Evolutionary conservation across 2,329 filamentous ascomycete genomes (phyloP).

Genomic region (Coniochaeta sp.): DNA sequence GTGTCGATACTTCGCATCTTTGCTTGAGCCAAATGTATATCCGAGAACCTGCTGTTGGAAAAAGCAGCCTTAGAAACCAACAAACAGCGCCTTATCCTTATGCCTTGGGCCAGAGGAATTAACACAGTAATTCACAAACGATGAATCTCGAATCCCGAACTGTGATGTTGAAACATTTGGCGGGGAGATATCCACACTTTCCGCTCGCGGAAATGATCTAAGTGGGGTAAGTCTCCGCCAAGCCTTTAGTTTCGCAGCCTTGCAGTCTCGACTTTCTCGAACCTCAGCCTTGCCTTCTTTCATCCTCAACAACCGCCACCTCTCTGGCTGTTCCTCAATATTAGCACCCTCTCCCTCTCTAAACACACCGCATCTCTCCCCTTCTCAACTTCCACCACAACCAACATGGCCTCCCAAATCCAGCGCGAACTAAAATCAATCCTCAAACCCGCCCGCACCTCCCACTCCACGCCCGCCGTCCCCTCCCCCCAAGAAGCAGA

Average conservation of each 20-base stretch:
- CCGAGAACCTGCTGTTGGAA: too few relatives aligned
- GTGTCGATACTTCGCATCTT: too few relatives aligned
- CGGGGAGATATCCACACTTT: neutral
- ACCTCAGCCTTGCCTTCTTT: neutral
- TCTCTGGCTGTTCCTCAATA: neutral
- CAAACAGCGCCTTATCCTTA: too few relatives aligned
- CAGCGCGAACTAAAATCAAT: conserved; percentile 42
- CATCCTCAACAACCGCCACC: conserved; percentile 1
- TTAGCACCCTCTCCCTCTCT: too few relatives aligned
- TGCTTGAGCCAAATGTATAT: too few relatives aligned
- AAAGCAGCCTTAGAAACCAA: too few relatives aligned
- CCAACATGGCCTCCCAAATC: neutral
- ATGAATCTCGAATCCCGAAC: too few relatives aligned
- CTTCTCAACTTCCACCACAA: too few relatives aligned
- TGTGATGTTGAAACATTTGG: neutral
- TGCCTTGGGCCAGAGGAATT: too few relatives aligned
- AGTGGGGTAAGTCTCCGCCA: neutral
- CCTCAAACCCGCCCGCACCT: conserved; percentile 43
- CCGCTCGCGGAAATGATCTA: neutral
- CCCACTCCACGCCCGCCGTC: conserved; percentile 17
- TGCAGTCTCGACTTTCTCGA: too few relatives aligned
- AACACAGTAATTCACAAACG: too few relatives aligned
- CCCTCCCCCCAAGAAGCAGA: conserved; percentile 34
- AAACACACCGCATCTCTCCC: neutral
- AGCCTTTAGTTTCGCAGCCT: neutral